Base-by-base conservation (phyloP, 495 filamentous ascomycete genomes). In the Aspergillus wentii region DNA sequence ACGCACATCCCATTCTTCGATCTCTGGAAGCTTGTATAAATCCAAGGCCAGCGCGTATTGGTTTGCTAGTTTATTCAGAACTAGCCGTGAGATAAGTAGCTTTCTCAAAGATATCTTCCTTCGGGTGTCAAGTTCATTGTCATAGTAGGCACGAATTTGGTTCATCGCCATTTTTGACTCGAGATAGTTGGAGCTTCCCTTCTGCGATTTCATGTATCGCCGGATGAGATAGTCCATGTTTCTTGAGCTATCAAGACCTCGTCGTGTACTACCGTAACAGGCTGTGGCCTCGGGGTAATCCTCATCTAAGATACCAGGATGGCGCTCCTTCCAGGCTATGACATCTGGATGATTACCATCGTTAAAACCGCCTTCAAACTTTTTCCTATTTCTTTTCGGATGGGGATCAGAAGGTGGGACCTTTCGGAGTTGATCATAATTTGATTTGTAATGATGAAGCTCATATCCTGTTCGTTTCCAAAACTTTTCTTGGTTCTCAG, bases 381-480 rank as follows among this genome's bases (percentile, higher is more conserved):
- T 35, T n/a, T 35, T 35, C 17, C 17, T 35, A 16, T 35, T 20
- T 20, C 32, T 4, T 20, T 20, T 20, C 7, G 17, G 32, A 17
- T 32, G 30, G 5, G 17, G 32, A 35, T 35, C 32, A 9, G 32
- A 35, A 4, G 32, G 11, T 17, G n/a, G 32, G n/a, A 35, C 6
- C 17, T 20, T 19, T 35, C 19, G 14, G 32, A 35, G 17, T 7
- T 20, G 16, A 11, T 35, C 32, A 17, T 35, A 35, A 20, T 35
- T 35, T 10, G 8, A 11, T 35, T 17, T 35, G 17, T 35, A 35
- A 7, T 20, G 11, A 17, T 35, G 17, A 11, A 35, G 20, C 17
- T 20, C 4, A 35, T 35, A 35, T 18, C 32, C 32, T 7, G 32
- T 35, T 35, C 32, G 11, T 11, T 17, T 17, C 32, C 32, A 35